Base-by-base conservation (phyloP, 2,329 filamentous ascomycete species). In the Ascochyta pisi region DNA sequence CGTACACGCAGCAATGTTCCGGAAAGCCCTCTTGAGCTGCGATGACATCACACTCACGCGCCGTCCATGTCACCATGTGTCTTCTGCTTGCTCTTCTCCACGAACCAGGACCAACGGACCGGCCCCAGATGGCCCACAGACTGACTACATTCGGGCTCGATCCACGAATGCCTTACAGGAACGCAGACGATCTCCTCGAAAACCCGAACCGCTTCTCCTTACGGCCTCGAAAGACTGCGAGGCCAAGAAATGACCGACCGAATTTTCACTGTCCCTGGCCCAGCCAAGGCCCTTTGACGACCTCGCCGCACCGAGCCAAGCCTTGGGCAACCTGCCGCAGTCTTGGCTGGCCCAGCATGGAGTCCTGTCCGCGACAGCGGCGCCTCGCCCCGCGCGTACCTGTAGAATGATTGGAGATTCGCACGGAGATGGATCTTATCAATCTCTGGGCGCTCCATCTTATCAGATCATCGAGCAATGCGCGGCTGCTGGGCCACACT, bases 391-490 rank as follows among this genome's bases (percentile, higher is more conserved):
- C 54, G 52, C 48, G 47, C 26, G 4, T 24, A 4, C 23, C 34
- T 33, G 26, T 27, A 12, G 24, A 37, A 33, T 57, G 54, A 57
- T 57, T 57, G 54, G 54, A 46, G 47, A 26, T 19, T 34, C 19
- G 13, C 6, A 5, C 54, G 54, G 54, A 48, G 48, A 42, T 62
- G 55, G 52, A 65, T 65, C 63, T 69, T 66, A 69, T 70, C 65
- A 58, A 46, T 46, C 44, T 33, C 58, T 63, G 44, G 61, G 58
- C 58, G 37, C 19, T 44, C 35, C 54, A 63, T 65, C 63, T 69
- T 66, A 69, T 69, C 66, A 65, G 68, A 70, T 70, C 64, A 68
- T 69, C 52, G 61, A 62, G 54, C 57, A 48, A 49, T 56, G 26
- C 29, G 54, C 37, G 34, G 54, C 43, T 34, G 48, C 43, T 56